A percentile compares a stretch with the other conserved stretches of the same genome.
phyloP scores from a whole-genome alignment of 805 yeast genomes.

The Blastobotrys chiropterorum region DNA sequence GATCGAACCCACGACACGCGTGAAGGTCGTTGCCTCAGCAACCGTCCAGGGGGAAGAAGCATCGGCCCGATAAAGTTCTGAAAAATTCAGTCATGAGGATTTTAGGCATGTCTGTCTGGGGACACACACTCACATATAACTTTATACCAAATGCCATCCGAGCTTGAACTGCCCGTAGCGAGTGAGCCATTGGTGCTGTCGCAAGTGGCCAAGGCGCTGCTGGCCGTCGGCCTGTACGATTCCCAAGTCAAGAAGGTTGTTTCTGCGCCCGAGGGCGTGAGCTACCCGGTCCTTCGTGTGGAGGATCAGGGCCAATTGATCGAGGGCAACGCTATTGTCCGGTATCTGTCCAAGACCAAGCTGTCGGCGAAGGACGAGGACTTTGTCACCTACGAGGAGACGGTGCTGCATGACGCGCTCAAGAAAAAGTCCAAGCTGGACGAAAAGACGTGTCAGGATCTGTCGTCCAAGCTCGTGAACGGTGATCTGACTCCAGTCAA shows the following conservation, averaged over 20 bases:
- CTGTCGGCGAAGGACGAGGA: slow-evolving; percentile 18
- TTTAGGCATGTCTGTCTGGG: neutral
- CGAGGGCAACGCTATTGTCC: slow-evolving; percentile 50
- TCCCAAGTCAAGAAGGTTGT: slow-evolving; percentile 25
- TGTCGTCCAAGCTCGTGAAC: slow-evolving; percentile 23
- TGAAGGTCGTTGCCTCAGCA: neutral
- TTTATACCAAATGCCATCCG: neutral
- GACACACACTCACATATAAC: neutral
- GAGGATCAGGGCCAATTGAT: neutral
- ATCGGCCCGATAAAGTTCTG: neutral
- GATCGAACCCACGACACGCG: neutral
- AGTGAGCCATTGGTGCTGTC: slow-evolving; percentile 28
- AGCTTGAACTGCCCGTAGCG: slow-evolving; percentile 10
- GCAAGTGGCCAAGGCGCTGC: slow-evolving; percentile 39
- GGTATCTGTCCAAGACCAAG: slow-evolving; percentile 32
- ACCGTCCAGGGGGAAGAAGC: neutral
- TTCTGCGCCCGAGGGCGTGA: slow-evolving; percentile 19
- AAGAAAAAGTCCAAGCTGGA: slow-evolving; percentile 27
- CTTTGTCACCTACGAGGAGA: slow-evolving; percentile 37
- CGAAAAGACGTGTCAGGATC: slow-evolving; percentile 15
- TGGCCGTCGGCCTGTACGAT: slow-evolving; percentile 35
- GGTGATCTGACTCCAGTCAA: slow-evolving; percentile 33
- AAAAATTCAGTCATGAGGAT: neutral
- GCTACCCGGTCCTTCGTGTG: slow-evolving; percentile 16
- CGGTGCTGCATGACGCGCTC: slow-evolving; percentile 30